These are phyloP conservation scores for Pouteria glomerata DNA, from an alignment of 148 eudicot genomes.

Conservation along the genomic window DNA sequence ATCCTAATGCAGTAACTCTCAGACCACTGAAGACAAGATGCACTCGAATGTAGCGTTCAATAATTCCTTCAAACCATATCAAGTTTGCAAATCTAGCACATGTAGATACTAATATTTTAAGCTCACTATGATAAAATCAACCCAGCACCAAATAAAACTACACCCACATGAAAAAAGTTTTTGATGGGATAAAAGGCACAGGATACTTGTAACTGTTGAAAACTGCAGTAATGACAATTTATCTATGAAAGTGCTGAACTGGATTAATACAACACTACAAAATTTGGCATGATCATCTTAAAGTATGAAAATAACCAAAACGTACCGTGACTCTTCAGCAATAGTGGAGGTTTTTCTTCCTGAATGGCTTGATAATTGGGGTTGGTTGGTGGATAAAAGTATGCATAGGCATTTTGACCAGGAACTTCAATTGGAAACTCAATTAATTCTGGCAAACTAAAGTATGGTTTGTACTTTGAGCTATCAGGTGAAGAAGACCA, in stretches of 20 bases:
- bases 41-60: neutral
- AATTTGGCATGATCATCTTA: neutral
- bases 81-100: neutral
- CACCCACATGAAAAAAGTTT: neutral
- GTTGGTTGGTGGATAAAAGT: slow-evolving; percentile 83
- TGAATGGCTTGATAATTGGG: slow-evolving; percentile 55
- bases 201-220: neutral
- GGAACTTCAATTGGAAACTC: slow-evolving; percentile 86
- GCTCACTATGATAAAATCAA: neutral
- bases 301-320: slow-evolving; percentile 4
- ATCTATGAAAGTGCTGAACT: neutral
- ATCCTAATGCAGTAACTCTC: no score
- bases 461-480: slow-evolving; percentile 52
- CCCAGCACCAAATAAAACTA: no score
- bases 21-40: neutral
- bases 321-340: slow-evolving; percentile 85
- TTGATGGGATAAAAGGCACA: neutral
- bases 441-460: slow-evolving; percentile 75
- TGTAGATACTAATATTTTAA: neutral
- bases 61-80: neutral
- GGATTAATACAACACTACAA: neutral
- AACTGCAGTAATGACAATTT: neutral
- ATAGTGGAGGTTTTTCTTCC: slow-evolving; percentile 82
- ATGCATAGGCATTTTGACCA: slow-evolving; percentile 85
- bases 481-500: slow-evolving; percentile 84